These are phyloP conservation scores for Beta lomatogona DNA, from an alignment of 179 eudicot species.

Conservation along the genomic window DNA sequence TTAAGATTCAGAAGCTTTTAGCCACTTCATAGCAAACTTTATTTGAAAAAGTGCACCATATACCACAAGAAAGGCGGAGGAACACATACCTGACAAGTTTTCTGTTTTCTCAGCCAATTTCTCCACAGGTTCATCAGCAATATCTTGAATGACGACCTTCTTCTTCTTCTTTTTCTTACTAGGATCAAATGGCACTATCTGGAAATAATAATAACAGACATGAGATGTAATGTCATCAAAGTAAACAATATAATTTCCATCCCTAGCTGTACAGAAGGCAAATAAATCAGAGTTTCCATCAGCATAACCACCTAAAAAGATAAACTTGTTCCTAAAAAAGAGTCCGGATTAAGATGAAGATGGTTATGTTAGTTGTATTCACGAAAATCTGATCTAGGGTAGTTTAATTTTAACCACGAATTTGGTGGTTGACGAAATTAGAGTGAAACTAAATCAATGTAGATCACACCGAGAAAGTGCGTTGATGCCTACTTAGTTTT, in stretches of 20 bases:
- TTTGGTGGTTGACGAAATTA: neutral
- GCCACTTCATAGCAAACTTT: neutral
- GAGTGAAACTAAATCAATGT: too few relatives aligned
- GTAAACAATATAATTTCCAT: neutral
- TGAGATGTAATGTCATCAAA: too few relatives aligned
- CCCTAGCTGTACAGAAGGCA: neutral
- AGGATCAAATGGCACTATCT: constrained; percentile 82
- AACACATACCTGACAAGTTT: constrained; percentile 51
- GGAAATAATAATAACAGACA: constrained; percentile 2
- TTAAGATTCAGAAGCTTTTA: neutral
- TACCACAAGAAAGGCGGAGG: neutral
- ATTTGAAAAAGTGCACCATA: neutral
- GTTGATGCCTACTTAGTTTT: neutral
- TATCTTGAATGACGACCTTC: constrained; percentile 79
- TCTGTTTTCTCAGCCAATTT: constrained; percentile 68
- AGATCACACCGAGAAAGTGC: neutral
- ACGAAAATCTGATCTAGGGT: neutral
- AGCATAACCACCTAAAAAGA: neutral
- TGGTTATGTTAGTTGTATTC: neutral
- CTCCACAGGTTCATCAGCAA: constrained; percentile 65
- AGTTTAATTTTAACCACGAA: neutral
- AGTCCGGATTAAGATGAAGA: neutral
- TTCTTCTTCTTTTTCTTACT: constrained; percentile 88
- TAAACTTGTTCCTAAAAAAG: neutral
- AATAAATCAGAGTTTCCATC: neutral